These are phyloP conservation scores for Cucurbita ficifolia DNA, from an alignment of 306 rosid species.

Conservation along the genomic window DNA sequence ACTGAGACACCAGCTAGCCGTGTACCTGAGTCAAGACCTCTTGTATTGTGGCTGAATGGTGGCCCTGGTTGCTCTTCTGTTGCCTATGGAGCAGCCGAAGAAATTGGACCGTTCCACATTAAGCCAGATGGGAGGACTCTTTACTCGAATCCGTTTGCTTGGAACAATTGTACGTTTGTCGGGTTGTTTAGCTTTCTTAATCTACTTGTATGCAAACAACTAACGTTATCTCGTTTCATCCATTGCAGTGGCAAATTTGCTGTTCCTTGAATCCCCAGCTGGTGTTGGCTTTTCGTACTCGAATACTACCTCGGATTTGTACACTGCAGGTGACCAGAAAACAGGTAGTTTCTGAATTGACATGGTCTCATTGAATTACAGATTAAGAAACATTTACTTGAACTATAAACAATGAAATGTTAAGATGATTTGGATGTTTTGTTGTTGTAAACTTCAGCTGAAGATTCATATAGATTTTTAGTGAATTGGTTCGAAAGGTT, in stretches of 20 bases:
- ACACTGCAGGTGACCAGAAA: constrained; percentile 67
- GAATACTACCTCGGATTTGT: constrained; percentile 62
- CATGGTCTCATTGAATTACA: background rate
- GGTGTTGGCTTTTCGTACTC: constrained; percentile 94
- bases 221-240: background rate
- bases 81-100: constrained; percentile 93
- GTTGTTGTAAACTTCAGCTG: constrained; percentile 41
- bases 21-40: constrained; percentile 56
- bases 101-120: constrained; percentile 83
- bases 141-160: constrained; percentile 73
- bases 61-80: constrained; percentile 98
- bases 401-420: background rate
- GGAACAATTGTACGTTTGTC: constrained; percentile 64
- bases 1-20: constrained; percentile 50
- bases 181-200: background rate
- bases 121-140: constrained; percentile 71
- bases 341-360: constrained; percentile 41
- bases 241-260: constrained; percentile 75
- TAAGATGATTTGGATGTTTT: constrained; percentile 4
- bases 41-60: constrained; percentile 91
- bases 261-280: constrained; percentile 92
- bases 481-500: constrained; percentile 91
- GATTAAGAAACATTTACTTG: background rate
- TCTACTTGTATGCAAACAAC: background rate
- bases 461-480: constrained; percentile 71